Percentiles rank a stretch among this genome's conserved stretches.
Conservation (phyloP, 345 rosid genomes). For the Bruguiera parviflora region DNA sequence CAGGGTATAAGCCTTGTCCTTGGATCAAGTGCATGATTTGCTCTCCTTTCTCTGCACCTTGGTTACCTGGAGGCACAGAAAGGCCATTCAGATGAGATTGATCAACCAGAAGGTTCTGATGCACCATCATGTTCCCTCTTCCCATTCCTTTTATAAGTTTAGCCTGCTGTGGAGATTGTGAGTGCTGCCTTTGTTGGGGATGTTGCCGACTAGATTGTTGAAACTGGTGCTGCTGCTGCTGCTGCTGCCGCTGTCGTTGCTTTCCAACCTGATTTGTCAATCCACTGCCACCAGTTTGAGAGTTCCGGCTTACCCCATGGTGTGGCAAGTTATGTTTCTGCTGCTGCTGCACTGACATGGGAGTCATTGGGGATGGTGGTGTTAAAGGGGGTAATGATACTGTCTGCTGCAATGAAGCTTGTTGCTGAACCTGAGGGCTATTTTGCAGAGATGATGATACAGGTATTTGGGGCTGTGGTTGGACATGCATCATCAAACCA, state of each 20-base stretch:
- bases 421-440: conserved; percentile 65
- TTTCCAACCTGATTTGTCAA: conserved; percentile 71
- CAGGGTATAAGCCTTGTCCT: conserved; percentile 61
- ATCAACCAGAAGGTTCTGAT: conserved; percentile 63
- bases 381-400: conserved; percentile 47
- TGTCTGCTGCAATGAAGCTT: conserved; percentile 58
- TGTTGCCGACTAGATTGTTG: conserved; percentile 85
- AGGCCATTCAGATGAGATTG: conserved; percentile 73
- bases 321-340: conserved; percentile 61
- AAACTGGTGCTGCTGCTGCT: conserved; percentile 79
- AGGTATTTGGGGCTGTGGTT: conserved; percentile 66
- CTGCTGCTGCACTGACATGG: conserved; percentile 42
- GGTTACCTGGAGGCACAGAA: conserved; percentile 48
- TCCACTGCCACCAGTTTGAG: conserved; percentile 55
- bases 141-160: conserved; percentile 75
- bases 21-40: conserved; percentile 53
- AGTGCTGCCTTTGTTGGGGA: conserved; percentile 74
- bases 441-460: conserved; percentile 66
- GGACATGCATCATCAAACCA: conserved; percentile 54
- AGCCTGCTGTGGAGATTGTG: conserved; percentile 63
- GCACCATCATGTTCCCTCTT: conserved; percentile 67
- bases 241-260: conserved; percentile 82
- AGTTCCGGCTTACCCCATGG: conserved; percentile 53
- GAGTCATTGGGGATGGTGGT: conserved; percentile 55
- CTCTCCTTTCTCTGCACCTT: conserved; percentile 69